Evolutionary conservation across 257 asterid genomes (phyloP).

Genomic region (Salvia hispanica): DNA sequence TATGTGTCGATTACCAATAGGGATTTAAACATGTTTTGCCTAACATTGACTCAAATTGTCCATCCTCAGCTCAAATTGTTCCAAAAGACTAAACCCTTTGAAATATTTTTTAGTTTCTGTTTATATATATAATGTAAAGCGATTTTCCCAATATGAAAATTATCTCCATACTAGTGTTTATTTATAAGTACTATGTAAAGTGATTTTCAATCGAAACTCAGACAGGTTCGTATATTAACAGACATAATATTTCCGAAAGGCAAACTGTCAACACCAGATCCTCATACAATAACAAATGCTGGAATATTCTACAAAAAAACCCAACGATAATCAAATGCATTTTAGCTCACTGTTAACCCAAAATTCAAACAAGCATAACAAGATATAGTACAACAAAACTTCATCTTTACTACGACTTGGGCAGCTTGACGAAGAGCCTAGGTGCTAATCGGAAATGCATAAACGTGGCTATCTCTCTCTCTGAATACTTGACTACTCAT

Average conservation of each 20-base stretch:
- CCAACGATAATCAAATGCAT: not conserved
- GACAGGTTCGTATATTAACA: not conserved
- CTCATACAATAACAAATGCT: slow-evolving; percentile 1
- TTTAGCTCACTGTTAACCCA: not conserved
- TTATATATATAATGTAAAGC: no score
- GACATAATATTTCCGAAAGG: not conserved
- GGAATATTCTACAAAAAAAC: not conserved
- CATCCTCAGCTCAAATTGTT: no score
- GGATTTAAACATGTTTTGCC: no score
- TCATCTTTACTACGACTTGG: slow-evolving; percentile 1
- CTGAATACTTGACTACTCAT: slow-evolving; percentile 27
- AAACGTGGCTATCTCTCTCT: slow-evolving; percentile 7
- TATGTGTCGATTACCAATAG: no score
- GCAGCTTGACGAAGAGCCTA: slow-evolving; percentile 24
- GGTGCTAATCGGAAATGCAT: slow-evolving; percentile 21
- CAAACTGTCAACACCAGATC: not conserved
- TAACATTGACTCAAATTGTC: no score
- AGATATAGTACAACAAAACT: slow-evolving; percentile 18
- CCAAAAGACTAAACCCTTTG: no score
- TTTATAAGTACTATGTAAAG: no score
- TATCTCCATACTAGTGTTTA: no score
- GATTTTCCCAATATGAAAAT: no score
- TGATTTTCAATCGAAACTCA: no score
- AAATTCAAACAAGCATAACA: not conserved
- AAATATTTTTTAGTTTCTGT: no score